Percentiles rank a stretch among this genome's conserved stretches.
phyloP scores from a whole-genome alignment of 805 yeast species.

The Tetrapisispora namnaoensis region DNA sequence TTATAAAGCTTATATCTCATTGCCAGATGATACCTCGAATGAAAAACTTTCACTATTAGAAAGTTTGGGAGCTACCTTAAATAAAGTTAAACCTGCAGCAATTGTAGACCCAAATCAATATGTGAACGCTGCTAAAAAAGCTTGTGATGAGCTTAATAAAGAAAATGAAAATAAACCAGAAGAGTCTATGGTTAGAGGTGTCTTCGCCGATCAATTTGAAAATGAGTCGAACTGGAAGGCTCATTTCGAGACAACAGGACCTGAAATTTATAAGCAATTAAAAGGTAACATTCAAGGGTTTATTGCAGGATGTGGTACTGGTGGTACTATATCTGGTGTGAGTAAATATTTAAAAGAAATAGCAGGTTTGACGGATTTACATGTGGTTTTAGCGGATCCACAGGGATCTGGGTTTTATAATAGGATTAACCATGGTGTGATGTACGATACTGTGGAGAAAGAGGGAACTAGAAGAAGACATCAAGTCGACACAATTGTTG shows the following conservation, averaged over 20 bases:
- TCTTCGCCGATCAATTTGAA: slow-evolving; percentile 94
- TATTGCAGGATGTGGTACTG: slow-evolving; percentile 92
- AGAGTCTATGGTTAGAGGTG: slow-evolving; percentile 37
- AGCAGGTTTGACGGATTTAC: slow-evolving; percentile 32
- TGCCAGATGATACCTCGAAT: slow-evolving; percentile 85
- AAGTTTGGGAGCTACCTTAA: slow-evolving; percentile 71
- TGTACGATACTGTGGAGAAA: slow-evolving; percentile 80
- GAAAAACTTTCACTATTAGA: slow-evolving; percentile 69
- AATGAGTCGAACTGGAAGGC: slow-evolving; percentile 82
- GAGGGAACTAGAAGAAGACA: slow-evolving; percentile 93
- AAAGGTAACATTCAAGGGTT: slow-evolving; percentile 58
- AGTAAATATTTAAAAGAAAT: slow-evolving; percentile 63
- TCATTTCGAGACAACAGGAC: slow-evolving; percentile 80
- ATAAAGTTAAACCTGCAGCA: slow-evolving; percentile 86
- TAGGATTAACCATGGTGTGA: slow-evolving; percentile 79
- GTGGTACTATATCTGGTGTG: slow-evolving; percentile 94
- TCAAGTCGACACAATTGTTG: slow-evolving; percentile 90
- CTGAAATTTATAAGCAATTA: slow-evolving; percentile 79
- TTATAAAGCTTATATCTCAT: slow-evolving; percentile 81
- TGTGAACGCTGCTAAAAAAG: slow-evolving; percentile 72
- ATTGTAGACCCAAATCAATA: slow-evolving; percentile 91
- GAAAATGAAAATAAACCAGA: slow-evolving; percentile 34
- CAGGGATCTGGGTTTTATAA: slow-evolving; percentile 91
- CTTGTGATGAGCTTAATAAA: slow-evolving; percentile 41
- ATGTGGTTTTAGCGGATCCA: slow-evolving; percentile 78